A percentile compares a stretch with the other conserved stretches of the same genome.
phyloP scores from a whole-genome alignment of 768 basidiomycete genomes.

The Auricularia sp. region DNA sequence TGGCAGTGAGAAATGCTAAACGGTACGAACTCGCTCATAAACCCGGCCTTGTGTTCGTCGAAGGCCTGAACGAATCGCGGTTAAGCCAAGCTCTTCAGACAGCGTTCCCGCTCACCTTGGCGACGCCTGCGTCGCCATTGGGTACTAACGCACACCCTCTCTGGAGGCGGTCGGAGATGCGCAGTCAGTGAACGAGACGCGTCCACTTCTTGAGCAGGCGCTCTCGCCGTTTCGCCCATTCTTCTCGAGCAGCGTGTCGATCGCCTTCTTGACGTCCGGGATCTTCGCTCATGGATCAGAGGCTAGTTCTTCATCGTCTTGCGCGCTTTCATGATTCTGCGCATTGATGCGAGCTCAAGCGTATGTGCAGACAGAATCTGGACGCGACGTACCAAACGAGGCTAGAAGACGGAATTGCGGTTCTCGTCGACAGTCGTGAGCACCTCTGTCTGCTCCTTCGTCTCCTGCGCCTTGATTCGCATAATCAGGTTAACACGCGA shows the following conservation, averaged over 20 bases:
- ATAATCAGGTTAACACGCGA: conserved; percentile 44
- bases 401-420: conserved; percentile 91
- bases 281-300: conserved; percentile 86
- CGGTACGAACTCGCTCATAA: conserved; percentile 61
- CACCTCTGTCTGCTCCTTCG: conserved; percentile 82
- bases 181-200: conserved; percentile 77
- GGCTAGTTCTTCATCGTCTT: conserved; percentile 93
- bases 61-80: background rate
- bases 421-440: conserved; percentile 95
- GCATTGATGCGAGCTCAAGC: conserved; percentile 13
- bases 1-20: conserved; percentile 62
- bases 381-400: conserved; percentile 56
- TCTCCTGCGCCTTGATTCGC: conserved; percentile 90
- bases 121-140: background rate
- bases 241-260: conserved; percentile 87
- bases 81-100: background rate
- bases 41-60: conserved; percentile 32
- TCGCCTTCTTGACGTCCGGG: conserved; percentile 95
- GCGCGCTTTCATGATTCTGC: conserved; percentile 87
- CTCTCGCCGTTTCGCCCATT: conserved; percentile 64
- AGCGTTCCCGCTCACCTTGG: background rate
- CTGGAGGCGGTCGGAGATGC: conserved; percentile 74
- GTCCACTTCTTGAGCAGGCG: conserved; percentile 81
- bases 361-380: background rate
- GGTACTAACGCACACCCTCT: conserved; percentile 47